Conservation (phyloP, 2,329 filamentous ascomycete species). For the Claviceps spartinae region DNA sequence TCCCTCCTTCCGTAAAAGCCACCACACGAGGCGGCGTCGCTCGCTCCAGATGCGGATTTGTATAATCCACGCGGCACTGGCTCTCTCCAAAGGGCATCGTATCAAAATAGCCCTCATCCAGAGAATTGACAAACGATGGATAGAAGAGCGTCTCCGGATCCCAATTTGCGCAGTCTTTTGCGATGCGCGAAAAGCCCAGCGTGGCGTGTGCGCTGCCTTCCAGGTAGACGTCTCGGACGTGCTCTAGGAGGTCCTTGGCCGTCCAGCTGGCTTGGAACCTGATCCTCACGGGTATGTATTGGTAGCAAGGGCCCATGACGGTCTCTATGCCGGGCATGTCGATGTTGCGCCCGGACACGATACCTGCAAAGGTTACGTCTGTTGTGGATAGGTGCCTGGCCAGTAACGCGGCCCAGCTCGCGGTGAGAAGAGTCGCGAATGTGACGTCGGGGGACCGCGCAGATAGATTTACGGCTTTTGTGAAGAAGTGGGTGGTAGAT, state of each 20-base stretch:
- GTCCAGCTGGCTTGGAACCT: constrained; percentile 13
- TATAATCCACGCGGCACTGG: constrained; percentile 14
- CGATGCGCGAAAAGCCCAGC: constrained; percentile 11
- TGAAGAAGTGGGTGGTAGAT: constrained; percentile 13
- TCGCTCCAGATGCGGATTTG: constrained; percentile 13
- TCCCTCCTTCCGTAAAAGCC: constrained; percentile 12
- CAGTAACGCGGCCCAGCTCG: constrained; percentile 15
- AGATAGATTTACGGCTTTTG: constrained; percentile 14
- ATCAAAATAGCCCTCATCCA: constrained; percentile 17
- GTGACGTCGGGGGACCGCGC: constrained; percentile 13
- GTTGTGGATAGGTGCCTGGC: constrained; percentile 9
- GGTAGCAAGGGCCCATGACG: constrained; percentile 17
- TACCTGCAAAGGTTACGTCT: constrained; percentile 15
- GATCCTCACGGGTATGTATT: constrained; percentile 17
- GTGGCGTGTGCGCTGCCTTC: constrained; percentile 14
- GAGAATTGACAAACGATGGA: constrained; percentile 15
- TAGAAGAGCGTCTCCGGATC: constrained; percentile 9
- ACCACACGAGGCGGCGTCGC: constrained; percentile 13
- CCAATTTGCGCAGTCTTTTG: constrained; percentile 12
- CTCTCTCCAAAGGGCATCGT: constrained; percentile 15
- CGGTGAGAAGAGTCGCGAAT: constrained; percentile 14
- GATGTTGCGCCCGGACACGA: constrained; percentile 15
- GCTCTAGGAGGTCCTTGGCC: constrained; percentile 9
- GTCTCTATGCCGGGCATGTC: constrained; percentile 11
- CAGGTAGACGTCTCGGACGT: constrained; percentile 12